Evolutionary conservation across 1,284 basidiomycete species (phyloP), one percentile per base, ranked within the genome.

Genomic region (Leccinum fallax): DNA sequence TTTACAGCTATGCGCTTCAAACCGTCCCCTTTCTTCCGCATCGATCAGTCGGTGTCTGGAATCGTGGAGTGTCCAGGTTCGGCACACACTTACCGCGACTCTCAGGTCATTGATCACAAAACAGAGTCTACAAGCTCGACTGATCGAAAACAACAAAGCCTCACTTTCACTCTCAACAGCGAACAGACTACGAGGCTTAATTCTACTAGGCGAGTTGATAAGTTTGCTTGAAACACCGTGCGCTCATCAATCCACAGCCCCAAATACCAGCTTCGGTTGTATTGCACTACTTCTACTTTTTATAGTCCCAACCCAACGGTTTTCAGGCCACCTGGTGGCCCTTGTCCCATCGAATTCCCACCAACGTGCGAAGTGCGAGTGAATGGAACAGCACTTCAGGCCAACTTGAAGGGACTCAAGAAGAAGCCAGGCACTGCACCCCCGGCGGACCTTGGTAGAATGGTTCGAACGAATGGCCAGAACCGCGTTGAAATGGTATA

Each of bases 351-450:
- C 62, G 95, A 98, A 78, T 98, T 95, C 70, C 95, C 95, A 13
- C 84, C 87, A 6, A 94, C 92, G 21, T 96, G 93, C 70, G 96
- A 98, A 83, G 88, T 96, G 57, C 87, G 90, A 68, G 85, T 97
- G 43, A 97, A 98, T 73, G 83, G 81, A 61, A 80, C 81, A 4
- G 79, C 83, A 55, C 77, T 97, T 34, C 80, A 80, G 11, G 93
- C 92, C 57, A 96, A 92, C 74, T 78, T 95, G 67, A 94, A 95
- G 72, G 96, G 96, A 2, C 78, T 98, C 69, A 96, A 97, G 81
- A 97, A 97, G 77, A 97, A 95, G 71, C 90, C 95, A n/a, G 95
- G 95, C 1, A 97, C 94, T 57, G 93, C 95, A 1, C 94, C 95
- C 19, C 95, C 95, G 1, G 90, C 95, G 10, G 90, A 97, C 72